Base-by-base conservation (phyloP, 1,139 yeast genomes). In the Diutina sp. region DNA sequence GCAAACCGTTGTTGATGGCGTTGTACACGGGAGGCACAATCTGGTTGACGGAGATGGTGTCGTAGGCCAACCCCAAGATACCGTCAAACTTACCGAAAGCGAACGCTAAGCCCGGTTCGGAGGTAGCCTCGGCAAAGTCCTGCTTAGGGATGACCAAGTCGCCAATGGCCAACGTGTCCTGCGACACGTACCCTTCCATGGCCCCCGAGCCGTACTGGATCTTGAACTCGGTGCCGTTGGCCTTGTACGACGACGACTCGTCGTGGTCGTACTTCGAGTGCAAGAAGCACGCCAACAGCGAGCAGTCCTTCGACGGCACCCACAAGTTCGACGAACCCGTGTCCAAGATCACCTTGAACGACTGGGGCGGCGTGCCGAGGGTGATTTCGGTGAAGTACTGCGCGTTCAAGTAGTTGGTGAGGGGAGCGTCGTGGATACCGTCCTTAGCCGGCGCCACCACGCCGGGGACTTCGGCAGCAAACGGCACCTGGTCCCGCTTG, bases 31-130 rank as follows among this genome's bases (percentile, higher is more conserved):
- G 99, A 58, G 99, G 98, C 46, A 88, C 96, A 66, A 91, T 82
- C 66, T 82, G 79, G 76, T 90, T 79, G 59, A 89, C 97, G 16
- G 98, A 81, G 63, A 93, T 90, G 58, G 96, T 78, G 72, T 89
- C 90, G 74, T 90, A 93, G 61, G 90, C 99, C 65, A 93, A 82
- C 62, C 99, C 99, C 60, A 93, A 77, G 63, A 93, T 90, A 72
- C 99, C 99, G 70, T 93, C 99, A 69, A 93, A 90, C 70, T 93
- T 91, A 70, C 97, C 99, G 72, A 93, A 93, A 57, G 98, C 98
- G 75, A 93, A 93, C 0, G 98, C 95, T 65, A 93, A 80, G 57
- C 99, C 99, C 46, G 99, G 98, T 76, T 93, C 99, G 63, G 83
- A 82, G 59, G 99, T 93, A 60, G 97, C 93, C 77, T 93, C 99